Base-by-base conservation (phyloP, 1,284 basidiomycete genomes). In the Apiotrichum gamsii region DNA sequence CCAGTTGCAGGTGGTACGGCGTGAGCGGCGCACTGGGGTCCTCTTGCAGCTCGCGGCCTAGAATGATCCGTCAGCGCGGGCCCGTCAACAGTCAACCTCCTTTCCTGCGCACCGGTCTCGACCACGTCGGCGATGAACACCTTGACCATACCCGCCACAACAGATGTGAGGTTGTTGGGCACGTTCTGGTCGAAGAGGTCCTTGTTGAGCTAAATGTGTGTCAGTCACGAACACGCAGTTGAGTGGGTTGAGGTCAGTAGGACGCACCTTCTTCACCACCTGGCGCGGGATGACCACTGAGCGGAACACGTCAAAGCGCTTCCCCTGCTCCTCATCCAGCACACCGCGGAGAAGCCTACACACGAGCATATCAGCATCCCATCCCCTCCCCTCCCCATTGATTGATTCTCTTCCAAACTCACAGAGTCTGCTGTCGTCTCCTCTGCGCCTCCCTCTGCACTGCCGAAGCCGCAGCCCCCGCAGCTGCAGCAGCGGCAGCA, bases 81-180 rank as follows among this genome's bases (percentile, higher is more conserved):
- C 3, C 6, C 15, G 8, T 5, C 14, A 3, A 10, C 3, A 14
- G 5, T 14, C 16, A 10, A 14, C 8, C 9, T 11, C 4, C n/a
- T n/a, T n/a, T n/a, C n/a, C n/a, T n/a, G 60, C 64, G 28, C 36
- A 65, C 65, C 66, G 2, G 62, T 46, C 45, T 70, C 68, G n/a
- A 69, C 58, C 5, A 69, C 57, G 19, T 70, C 68, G 8, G 68
- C 62, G 4, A 69, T 54, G 45, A 69, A 69, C 38, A 70, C 58
- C 60, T 70, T 70, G 50, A 59, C 62, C 59, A 70, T 58, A 58
- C 64, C 62, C 2, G 60, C 68, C 23, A 70, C 39, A 4, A 69
- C 54, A 39, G 59, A 45, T 2, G 50, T 48, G 13, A 67, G 43
- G 39, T 59, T 61, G 18, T 54, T 54, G 10, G 58, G 53, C 20